Evolutionary conservation across 306 rosid genomes (phyloP).

Genomic region (Delonix regia): DNA sequence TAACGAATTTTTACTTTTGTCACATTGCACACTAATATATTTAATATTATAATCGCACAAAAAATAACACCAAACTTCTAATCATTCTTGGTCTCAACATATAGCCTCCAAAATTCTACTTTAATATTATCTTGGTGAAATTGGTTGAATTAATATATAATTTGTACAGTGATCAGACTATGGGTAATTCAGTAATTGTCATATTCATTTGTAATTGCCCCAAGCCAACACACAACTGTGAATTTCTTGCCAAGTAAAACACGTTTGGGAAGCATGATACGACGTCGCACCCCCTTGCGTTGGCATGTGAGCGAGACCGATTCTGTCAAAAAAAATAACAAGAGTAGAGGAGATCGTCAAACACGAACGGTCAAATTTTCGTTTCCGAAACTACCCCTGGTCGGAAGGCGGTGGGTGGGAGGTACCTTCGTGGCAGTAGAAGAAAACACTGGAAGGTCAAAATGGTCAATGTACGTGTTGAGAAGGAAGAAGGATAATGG

Average conservation of each 20-base stretch:
- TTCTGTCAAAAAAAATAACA: neutral
- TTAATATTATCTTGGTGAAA: too few species aligned
- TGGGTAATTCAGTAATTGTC: too few species aligned
- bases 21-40: too few species aligned
- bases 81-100: too few species aligned
- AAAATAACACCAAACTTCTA: too few species aligned
- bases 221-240: neutral
- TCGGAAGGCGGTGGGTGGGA: conserved; percentile 5
- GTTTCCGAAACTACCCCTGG: neutral
- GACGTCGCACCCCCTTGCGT: neutral
- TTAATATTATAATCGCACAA: too few species aligned
- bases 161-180: too few species aligned
- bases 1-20: too few species aligned
- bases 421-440: neutral
- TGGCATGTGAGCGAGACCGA: neutral
- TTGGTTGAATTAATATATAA: too few species aligned
- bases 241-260: neutral
- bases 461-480: neutral
- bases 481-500: neutral
- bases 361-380: neutral
- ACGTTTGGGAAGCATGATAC: neutral
- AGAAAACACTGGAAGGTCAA: neutral
- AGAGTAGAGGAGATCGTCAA: neutral
- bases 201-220: neutral
- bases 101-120: too few species aligned